A percentile compares a stretch with the other conserved stretches of the same genome.
phyloP scores from a whole-genome alignment of 1,284 basidiomycete genomes.

The Irpex rosettiformis region DNA sequence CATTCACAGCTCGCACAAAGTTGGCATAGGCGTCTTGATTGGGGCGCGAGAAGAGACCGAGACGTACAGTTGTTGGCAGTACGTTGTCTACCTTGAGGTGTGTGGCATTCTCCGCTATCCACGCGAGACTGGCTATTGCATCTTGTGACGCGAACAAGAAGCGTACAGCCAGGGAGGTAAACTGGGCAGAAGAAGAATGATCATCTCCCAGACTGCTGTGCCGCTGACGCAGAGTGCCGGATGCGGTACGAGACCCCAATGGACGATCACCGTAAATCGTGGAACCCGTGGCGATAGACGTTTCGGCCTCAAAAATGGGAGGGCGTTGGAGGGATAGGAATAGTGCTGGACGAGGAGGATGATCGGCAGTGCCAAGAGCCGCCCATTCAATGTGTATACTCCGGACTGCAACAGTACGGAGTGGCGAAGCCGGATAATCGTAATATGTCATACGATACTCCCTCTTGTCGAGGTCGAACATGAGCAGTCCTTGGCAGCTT shows the following conservation, averaged over 20 bases:
- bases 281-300: too few relatives aligned
- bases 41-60: background rate
- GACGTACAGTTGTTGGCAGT: background rate
- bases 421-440: conserved; percentile 17
- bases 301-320: conserved; percentile 40
- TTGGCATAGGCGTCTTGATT: background rate
- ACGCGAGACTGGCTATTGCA: conserved; percentile 18
- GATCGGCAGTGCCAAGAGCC: conserved; percentile 28
- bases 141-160: conserved; percentile 41
- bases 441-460: conserved; percentile 41
- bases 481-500: conserved; percentile 21
- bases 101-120: conserved; percentile 30
- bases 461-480: conserved; percentile 41
- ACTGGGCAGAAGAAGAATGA: conserved; percentile 35
- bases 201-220: conserved; percentile 21
- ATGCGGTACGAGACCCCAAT: background rate
- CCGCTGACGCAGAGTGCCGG: conserved; percentile 17
- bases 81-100: conserved; percentile 28
- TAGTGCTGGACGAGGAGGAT: conserved; percentile 31
- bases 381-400: conserved; percentile 40
- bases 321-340: conserved; percentile 39
- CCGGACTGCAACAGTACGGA: conserved; percentile 37
- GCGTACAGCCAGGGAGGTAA: conserved; percentile 45
- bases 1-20: conserved; percentile 17
- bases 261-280: background rate